These are phyloP conservation scores for Bipolaris cookei DNA, from an alignment of 2,329 filamentous ascomycete species.

Conservation along the genomic window DNA sequence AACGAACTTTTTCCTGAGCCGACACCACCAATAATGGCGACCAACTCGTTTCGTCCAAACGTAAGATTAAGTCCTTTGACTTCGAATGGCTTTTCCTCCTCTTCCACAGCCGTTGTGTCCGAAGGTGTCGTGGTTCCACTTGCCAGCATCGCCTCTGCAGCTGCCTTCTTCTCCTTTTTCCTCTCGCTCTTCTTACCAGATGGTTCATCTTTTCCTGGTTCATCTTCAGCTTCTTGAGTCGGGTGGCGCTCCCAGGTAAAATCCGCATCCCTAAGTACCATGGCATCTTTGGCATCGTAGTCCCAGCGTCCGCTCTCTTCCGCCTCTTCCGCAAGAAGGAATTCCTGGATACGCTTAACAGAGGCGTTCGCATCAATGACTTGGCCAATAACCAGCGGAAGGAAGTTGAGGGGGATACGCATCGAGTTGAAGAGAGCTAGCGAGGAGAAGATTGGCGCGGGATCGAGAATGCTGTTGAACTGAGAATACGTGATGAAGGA, in stretches of 20 bases:
- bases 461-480: constrained; percentile 70
- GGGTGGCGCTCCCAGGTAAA: constrained; percentile 85
- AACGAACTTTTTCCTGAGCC: constrained; percentile 90
- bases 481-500: constrained; percentile 81
- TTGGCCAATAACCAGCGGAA: constrained; percentile 87
- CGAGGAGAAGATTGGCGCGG: constrained; percentile 88
- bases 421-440: constrained; percentile 92
- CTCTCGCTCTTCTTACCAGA: constrained; percentile 52
- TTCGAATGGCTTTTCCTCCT: constrained; percentile 73
- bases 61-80: constrained; percentile 71
- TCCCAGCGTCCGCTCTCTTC: constrained; percentile 71
- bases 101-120: constrained; percentile 53
- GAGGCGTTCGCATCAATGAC: constrained; percentile 89
- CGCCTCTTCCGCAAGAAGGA: constrained; percentile 83
- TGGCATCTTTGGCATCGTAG: constrained; percentile 59
- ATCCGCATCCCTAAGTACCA: constrained; percentile 73
- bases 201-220: constrained; percentile 31
- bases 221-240: constrained; percentile 56
- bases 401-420: constrained; percentile 84
- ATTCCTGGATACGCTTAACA: constrained; percentile 83
- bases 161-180: constrained; percentile 56
- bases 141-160: constrained; percentile 29
- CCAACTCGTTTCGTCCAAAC: constrained; percentile 75
- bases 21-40: constrained; percentile 87
- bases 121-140: constrained; percentile 52